Evolutionary conservation across 2,329 filamentous ascomycete genomes (phyloP), one percentile per base, ranked within the genome.

Genomic region (Clonostachys solani): DNA sequence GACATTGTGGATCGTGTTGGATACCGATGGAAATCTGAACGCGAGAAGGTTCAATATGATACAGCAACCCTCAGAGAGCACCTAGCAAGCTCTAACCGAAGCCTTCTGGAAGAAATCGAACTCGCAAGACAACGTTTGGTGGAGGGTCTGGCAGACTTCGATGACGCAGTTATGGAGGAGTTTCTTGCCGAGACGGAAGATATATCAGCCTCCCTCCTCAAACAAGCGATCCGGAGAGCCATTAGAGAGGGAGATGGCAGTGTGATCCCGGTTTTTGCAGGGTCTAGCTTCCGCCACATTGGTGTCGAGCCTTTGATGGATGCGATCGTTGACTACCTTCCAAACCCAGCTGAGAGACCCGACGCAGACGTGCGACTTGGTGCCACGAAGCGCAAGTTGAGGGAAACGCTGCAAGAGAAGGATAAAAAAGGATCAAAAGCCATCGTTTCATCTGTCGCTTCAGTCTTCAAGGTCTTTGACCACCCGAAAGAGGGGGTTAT

Each of bases 381-480:
- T 0, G 70, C 80, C n/a, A 16, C 77, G 0, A 65, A 61, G 35
- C 51, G 66, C 4, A 57, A 56, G 6, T 53, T 71, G 3, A 47
- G 52, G 2, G 55, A 73, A 3, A 59, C 75, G 6, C 61, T 81
- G 15, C 55, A 62, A 17, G 50, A 58, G 2, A 63, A 67, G 19
- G 65, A 65, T 19, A 72, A 71, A 50, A 63, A 63, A 18, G 52
- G 61, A 10, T 53, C 53, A 8, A 60, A 64, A 9, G 61, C 66
- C 12, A 61, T 62, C 2, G 58, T 73, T 23, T 67, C 72, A 9
- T 70, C 76, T 6, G 68, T 82, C 4, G 78, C 82, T 23, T 88
- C 86, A 15, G 80, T 97, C 2, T 99, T 97, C 78, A 99, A 99
- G 66, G 94, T 97, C 6, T 90, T 94, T 53, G 87, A 92, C 54